A percentile compares a stretch with the other conserved stretches of the same genome.
phyloP scores from a whole-genome alignment of 768 basidiomycete genomes.

The Lactarius psammicola region DNA sequence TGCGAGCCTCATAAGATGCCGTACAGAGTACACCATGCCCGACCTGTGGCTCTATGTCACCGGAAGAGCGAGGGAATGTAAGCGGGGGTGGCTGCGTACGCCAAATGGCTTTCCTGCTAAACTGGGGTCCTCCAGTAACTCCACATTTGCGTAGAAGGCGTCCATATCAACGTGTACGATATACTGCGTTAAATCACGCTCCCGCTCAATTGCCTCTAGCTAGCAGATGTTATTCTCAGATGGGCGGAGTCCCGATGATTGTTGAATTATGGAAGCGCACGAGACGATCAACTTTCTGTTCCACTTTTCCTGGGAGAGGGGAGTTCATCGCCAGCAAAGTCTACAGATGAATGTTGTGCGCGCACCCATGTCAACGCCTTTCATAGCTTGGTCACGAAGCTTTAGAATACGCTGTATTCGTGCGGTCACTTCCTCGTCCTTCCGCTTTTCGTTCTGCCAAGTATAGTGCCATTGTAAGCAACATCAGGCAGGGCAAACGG shows the following conservation, averaged over 20 bases:
- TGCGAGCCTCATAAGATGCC: slow-evolving; percentile 90
- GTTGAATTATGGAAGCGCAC: slow-evolving; percentile 43
- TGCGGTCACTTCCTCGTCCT: slow-evolving; percentile 80
- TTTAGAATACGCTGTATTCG: slow-evolving; percentile 70
- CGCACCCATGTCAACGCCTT: slow-evolving; percentile 53
- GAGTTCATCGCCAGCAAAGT: not conserved
- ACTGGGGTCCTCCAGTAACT: slow-evolving; percentile 61
- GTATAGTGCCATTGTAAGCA: not conserved
- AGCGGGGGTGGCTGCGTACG: slow-evolving; percentile 40
- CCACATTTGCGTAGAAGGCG: slow-evolving; percentile 85
- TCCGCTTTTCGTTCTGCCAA: slow-evolving; percentile 79
- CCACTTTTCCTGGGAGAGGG: slow-evolving; percentile 49
- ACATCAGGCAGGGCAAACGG: not conserved
- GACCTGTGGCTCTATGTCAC: slow-evolving; percentile 45
- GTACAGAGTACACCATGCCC: slow-evolving; percentile 84
- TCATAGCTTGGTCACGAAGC: slow-evolving; percentile 56
- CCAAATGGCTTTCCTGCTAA: slow-evolving; percentile 73
- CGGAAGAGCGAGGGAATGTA: slow-evolving; percentile 1
- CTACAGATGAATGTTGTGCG: slow-evolving; percentile 30
- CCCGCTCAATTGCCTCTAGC: slow-evolving; percentile 70
- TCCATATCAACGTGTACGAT: slow-evolving; percentile 98
- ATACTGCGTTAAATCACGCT: slow-evolving; percentile 74
- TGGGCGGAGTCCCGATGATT: not conserved
- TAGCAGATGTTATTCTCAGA: slow-evolving; percentile 31
- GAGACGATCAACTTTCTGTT: slow-evolving; percentile 63